Conservation (phyloP, 2,329 filamentous ascomycete species). For the Exophiala sp. region DNA sequence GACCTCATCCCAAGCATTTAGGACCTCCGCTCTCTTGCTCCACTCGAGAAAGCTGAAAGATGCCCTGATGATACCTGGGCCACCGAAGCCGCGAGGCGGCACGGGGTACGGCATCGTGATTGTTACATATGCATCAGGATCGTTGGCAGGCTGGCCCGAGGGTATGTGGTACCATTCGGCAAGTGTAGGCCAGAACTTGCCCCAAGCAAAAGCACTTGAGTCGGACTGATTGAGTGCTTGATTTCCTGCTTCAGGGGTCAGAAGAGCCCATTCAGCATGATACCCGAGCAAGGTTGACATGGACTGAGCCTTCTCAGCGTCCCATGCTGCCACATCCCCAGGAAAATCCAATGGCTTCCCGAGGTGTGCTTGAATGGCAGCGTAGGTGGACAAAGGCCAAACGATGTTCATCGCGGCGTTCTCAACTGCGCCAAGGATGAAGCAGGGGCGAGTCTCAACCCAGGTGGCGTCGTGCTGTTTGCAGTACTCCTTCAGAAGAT, state of each 20-base stretch:
- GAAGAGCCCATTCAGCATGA: constrained; percentile 49
- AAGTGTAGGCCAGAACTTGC: constrained; percentile 47
- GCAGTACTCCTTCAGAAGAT: constrained; percentile 45
- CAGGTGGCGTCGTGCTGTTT: constrained; percentile 34
- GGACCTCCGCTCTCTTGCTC: constrained; percentile 43
- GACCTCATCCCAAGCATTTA: constrained; percentile 46
- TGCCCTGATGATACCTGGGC: constrained; percentile 37
- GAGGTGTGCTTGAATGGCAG: constrained; percentile 44
- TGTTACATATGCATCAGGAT: constrained; percentile 21
- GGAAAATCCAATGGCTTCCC: constrained; percentile 43
- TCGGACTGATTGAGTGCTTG: constrained; percentile 51
- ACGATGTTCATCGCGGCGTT: constrained; percentile 50
- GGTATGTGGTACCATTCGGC: constrained; percentile 43
- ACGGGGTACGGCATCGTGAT: constrained; percentile 21
- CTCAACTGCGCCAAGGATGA: constrained; percentile 48
- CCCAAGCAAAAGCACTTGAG: constrained; percentile 45
- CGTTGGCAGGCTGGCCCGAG: constrained; percentile 33
- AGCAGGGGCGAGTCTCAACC: constrained; percentile 48
- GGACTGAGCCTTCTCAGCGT: constrained; percentile 30
- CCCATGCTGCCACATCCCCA: constrained; percentile 44
- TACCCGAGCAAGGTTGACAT: constrained; percentile 48
- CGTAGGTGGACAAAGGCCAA: constrained; percentile 49
- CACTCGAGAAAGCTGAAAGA: constrained; percentile 45
- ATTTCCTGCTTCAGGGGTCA: constrained; percentile 39
- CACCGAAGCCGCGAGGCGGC: constrained; percentile 32